These are phyloP conservation scores for Paecilomyces sp. DNA, from an alignment of 2,329 filamentous ascomycete species.

Conservation along the genomic window DNA sequence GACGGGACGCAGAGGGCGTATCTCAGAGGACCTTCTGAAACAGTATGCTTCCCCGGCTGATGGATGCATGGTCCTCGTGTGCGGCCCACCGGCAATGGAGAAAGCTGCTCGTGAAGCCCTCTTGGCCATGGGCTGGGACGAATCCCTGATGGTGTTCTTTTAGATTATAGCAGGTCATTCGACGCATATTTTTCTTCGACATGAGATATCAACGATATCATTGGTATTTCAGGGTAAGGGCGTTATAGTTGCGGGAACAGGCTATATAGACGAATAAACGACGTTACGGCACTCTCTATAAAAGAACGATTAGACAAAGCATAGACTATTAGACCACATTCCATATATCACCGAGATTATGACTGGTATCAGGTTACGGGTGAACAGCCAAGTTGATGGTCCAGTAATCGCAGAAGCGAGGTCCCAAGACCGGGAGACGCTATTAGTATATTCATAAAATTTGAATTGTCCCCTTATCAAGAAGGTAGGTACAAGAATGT, in stretches of 20 bases:
- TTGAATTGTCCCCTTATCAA: not conserved
- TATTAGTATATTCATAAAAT: not conserved
- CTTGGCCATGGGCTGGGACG: slow-evolving; percentile 60
- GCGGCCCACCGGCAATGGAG: slow-evolving; percentile 71
- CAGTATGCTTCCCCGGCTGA: slow-evolving; percentile 46
- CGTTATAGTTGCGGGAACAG: not conserved
- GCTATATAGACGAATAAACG: not conserved
- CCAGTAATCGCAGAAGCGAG: not conserved
- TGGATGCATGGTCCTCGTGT: slow-evolving; percentile 63
- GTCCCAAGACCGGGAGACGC: not conserved
- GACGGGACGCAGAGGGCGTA: slow-evolving; percentile 61
- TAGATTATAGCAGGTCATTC: slow-evolving; percentile 27
- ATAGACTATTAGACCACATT: not conserved
- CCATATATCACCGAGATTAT: not conserved
- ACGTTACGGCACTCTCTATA: not conserved
- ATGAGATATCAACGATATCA: not conserved
- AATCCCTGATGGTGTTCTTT: slow-evolving; percentile 70
- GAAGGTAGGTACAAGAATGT: not conserved
- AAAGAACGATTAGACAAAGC: not conserved
- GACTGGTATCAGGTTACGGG: no score
- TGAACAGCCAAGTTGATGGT: not conserved
- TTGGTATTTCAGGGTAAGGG: not conserved
- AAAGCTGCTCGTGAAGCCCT: slow-evolving; percentile 54
- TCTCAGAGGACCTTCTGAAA: slow-evolving; percentile 56
- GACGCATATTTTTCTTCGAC: not conserved